phyloP scores from a whole-genome alignment of 2,329 filamentous ascomycete species.

The Diaporthe helianthi region DNA sequence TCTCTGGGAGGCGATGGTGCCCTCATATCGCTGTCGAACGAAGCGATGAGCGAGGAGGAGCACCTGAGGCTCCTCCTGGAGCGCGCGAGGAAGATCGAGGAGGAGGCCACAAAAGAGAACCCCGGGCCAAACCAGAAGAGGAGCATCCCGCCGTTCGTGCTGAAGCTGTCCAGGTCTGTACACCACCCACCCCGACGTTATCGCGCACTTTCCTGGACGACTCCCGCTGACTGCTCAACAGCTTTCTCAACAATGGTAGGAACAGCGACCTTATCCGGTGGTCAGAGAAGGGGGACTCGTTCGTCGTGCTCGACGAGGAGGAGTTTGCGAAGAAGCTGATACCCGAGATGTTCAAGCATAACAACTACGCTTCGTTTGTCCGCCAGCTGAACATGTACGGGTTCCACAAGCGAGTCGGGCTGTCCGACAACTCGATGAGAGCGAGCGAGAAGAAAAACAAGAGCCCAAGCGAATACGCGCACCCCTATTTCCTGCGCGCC shows the following conservation, averaged over 20 bases:
- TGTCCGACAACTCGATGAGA: constrained; percentile 97
- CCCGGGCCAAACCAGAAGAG: constrained; percentile 29
- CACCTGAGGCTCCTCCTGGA: constrained; percentile 67
- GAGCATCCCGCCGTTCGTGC: constrained; percentile 90
- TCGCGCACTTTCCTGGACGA: neutral
- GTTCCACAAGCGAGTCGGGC: constrained; percentile 92
- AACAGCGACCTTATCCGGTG: constrained; percentile 96
- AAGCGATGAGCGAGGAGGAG: constrained; percentile 69
- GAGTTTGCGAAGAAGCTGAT: constrained; percentile 98
- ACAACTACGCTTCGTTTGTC: constrained; percentile 97
- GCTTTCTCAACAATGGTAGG: constrained; percentile 90
- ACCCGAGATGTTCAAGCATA: constrained; percentile 98
- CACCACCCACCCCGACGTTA: constrained; percentile 25
- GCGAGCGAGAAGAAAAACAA: constrained; percentile 97
- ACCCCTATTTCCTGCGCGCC: constrained; percentile 93
- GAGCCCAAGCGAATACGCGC: constrained; percentile 97
- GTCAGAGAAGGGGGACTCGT: constrained; percentile 96
- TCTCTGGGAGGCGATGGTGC: constrained; percentile 52
- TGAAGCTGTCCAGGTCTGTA: constrained; percentile 92
- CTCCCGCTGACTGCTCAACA: constrained; percentile 48
- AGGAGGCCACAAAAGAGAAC: constrained; percentile 88
- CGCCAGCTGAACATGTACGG: constrained; percentile 97
- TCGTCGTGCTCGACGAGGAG: constrained; percentile 95
- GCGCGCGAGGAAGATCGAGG: constrained; percentile 71
- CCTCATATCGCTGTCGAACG: constrained; percentile 47